Base-by-base conservation (phyloP, 768 basidiomycete species). In the Strobilomyces echinocephalus region DNA sequence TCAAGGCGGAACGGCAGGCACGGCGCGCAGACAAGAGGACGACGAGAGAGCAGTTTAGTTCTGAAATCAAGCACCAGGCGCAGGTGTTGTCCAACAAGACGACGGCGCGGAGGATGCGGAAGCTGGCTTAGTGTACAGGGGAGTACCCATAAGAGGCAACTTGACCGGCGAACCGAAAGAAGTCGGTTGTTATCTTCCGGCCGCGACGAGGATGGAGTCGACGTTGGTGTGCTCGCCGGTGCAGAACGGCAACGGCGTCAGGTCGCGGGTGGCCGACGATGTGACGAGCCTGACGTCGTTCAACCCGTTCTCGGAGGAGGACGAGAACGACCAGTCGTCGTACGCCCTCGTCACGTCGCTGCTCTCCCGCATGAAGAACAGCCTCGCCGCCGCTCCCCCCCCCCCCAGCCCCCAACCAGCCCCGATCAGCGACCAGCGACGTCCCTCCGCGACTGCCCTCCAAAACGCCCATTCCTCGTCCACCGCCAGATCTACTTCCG, bases 251-350 rank as follows among this genome's bases (percentile, higher is more conserved):
- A 62, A 72, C 46, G 76, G 71, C 52, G 71, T 73, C 15, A 74
- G 83, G 63, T 86, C 85, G 12, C 77, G 83, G 62, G 68, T 73
- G 9, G 68, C 57, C 18, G 75, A 85, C 47, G 89, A 89, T 74
- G 78, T 85, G 41, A 78, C 79, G 42, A 82, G 83, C 63, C 72
- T 94, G 52, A 94, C 92, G 28, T 88, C 88, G 46, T 91, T 88
- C 77, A 93, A 93, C 67, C 90, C 90, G 7, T 94, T 92, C 74
- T 83, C 88, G n/a, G 89, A 91, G 65, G 92, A 94, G 67, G 91
- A 93, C 65, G 91, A 93, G 69, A 82, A 90, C 65, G 91, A 92
- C 59, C 86, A 89, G 61, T 87, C 89, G 8, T 91, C 88, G 15
- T 91, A 91, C 67, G 85, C 88, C 8, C 76, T 93, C 50, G 86